Evolutionary conservation across 2,329 filamentous ascomycete species (phyloP).

Genomic region (Fusarium neocosmosporiellum): DNA sequence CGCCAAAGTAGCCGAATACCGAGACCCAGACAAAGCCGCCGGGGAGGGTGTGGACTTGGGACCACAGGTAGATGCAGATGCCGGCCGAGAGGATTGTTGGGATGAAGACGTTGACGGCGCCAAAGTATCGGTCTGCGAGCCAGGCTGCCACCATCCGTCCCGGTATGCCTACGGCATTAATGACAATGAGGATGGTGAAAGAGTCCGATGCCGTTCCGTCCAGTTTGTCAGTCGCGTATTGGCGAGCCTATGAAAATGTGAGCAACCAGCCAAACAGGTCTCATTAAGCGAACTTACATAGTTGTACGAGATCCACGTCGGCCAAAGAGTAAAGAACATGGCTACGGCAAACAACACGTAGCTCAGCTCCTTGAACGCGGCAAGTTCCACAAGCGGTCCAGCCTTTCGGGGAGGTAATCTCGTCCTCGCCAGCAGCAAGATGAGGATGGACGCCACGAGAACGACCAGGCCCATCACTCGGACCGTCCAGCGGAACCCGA

Average conservation of each 20-base stretch:
- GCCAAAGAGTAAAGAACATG: constrained; percentile 58
- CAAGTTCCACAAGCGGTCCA: constrained; percentile 63
- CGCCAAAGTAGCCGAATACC: constrained; percentile 73
- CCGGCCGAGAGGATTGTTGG: constrained; percentile 60
- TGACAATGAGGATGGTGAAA: constrained; percentile 68
- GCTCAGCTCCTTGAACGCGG: constrained; percentile 60
- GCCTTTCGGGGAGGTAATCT: constrained; percentile 60
- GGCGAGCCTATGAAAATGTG: constrained; percentile 47
- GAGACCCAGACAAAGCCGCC: constrained; percentile 67
- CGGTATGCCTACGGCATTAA: constrained; percentile 68
- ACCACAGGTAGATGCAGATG: constrained; percentile 63
- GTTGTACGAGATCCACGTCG: constrained; percentile 63
- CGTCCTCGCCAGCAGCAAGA: constrained; percentile 57
- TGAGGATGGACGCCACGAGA: constrained; percentile 54
- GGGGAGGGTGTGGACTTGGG: constrained; percentile 54
- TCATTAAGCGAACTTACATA: constrained; percentile 46
- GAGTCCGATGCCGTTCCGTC: constrained; percentile 61
- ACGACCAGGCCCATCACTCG: constrained; percentile 71
- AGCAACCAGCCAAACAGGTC: not conserved
- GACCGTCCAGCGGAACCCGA: constrained; percentile 75
- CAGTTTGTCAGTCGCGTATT: constrained; percentile 55
- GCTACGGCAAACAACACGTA: constrained; percentile 53
- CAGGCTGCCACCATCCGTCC: constrained; percentile 66
- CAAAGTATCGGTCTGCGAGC: constrained; percentile 65
- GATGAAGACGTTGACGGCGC: constrained; percentile 67